A percentile compares a stretch with the other conserved stretches of the same genome.
phyloP scores from a whole-genome alignment of 768 basidiomycete species.

The Serendipita sp. region DNA sequence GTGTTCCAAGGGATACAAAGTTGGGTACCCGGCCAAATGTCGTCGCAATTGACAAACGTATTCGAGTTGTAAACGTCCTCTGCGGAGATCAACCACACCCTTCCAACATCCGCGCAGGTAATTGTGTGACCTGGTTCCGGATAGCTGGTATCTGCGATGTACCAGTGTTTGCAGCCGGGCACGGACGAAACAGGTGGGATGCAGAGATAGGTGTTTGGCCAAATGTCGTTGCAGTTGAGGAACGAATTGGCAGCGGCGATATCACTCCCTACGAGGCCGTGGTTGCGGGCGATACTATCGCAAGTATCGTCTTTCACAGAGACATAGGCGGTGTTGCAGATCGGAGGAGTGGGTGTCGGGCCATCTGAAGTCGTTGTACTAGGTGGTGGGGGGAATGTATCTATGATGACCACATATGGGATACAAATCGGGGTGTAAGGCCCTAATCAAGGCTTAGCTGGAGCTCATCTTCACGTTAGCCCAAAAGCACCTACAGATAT shows the following conservation, averaged over 20 bases:
- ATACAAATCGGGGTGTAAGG: too few relatives aligned
- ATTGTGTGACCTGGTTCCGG: too few relatives aligned
- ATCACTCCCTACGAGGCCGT: neutral
- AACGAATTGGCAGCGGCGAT: neutral
- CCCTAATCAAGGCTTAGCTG: too few relatives aligned
- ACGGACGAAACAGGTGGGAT: neutral
- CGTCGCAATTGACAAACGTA: neutral
- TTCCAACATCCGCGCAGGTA: too few relatives aligned
- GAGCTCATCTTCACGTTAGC: too few relatives aligned
- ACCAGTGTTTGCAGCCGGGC: neutral
- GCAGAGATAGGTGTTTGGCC: neutral
- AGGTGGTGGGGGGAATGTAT: too few relatives aligned
- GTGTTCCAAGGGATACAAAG: neutral
- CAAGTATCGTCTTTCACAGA: neutral
- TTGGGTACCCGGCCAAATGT: neutral
- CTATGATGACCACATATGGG: too few relatives aligned
- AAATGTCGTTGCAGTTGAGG: slow-evolving; percentile 1
- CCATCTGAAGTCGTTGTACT: too few relatives aligned
- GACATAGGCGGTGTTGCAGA: neutral
- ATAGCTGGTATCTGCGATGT: too few relatives aligned
- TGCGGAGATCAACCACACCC: too few relatives aligned
- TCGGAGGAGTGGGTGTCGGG: neutral
- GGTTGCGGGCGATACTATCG: neutral
- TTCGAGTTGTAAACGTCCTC: too few relatives aligned
- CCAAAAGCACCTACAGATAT: too few relatives aligned